Evolutionary conservation across 192 early-diverging fungal species (phyloP).

Genomic region (Backusella westeae): DNA sequence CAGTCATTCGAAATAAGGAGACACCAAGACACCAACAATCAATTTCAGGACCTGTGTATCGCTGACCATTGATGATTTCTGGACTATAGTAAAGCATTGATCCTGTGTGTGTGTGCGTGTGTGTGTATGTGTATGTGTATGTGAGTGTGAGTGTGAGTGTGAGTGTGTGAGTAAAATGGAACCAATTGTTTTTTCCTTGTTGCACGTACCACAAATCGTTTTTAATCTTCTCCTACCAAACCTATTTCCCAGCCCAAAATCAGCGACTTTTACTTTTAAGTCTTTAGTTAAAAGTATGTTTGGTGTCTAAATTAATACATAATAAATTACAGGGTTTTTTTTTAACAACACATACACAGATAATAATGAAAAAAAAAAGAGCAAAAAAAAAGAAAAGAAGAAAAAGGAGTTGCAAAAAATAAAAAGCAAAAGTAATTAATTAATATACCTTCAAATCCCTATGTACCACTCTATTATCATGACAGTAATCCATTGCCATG

Average conservation of each 20-base stretch:
- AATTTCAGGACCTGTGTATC: slow-evolving; percentile 90
- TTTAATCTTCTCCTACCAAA: slow-evolving; percentile 69
- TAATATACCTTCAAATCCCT: slow-evolving; percentile 81
- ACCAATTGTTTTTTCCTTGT: slow-evolving; percentile 8
- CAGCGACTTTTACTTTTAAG: slow-evolving; percentile 77
- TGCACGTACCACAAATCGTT: slow-evolving; percentile 79
- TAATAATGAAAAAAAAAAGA: background rate
- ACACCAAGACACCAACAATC: slow-evolving; percentile 96
- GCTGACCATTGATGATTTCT: slow-evolving; percentile 88
- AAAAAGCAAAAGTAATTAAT: background rate
- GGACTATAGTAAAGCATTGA: slow-evolving; percentile 86
- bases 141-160: background rate
- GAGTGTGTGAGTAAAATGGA: background rate
- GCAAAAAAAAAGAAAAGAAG: background rate
- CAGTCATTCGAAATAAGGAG: slow-evolving; percentile 77
- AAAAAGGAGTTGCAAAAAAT: background rate
- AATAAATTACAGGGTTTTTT: background rate
- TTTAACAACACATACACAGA: background rate
- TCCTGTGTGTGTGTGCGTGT: slow-evolving; percentile 27
- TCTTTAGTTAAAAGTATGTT: slow-evolving; percentile 81
- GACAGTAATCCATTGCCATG: slow-evolving; percentile 71
- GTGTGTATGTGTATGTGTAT: background rate
- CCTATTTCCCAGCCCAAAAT: slow-evolving; percentile 89
- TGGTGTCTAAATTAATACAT: slow-evolving; percentile 38
- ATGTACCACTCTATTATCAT: slow-evolving; percentile 68